Evolutionary conservation across 371 early-diverging fungal genomes (phyloP).

Genomic region (Haplosporangium sp.): DNA sequence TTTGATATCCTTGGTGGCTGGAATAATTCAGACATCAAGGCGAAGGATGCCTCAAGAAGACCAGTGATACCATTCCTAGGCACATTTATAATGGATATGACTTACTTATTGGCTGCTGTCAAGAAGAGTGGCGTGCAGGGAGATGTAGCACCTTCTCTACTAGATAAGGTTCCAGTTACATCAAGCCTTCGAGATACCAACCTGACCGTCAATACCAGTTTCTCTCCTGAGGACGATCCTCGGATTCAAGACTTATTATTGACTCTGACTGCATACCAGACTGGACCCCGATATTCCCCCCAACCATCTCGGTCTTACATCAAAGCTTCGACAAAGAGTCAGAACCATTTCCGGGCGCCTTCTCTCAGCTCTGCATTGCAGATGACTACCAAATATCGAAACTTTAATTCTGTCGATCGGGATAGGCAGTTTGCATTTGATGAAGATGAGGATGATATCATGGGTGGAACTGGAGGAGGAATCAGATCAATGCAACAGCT

Average conservation of each 20-base stretch:
- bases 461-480: slow-evolving; percentile 34
- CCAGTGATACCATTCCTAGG: slow-evolving; percentile 86
- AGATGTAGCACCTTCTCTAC: background rate
- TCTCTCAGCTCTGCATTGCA: slow-evolving; percentile 66
- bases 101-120: slow-evolving; percentile 77
- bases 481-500: slow-evolving; percentile 56
- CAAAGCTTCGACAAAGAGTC: slow-evolving; percentile 67
- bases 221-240: slow-evolving; percentile 62
- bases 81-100: slow-evolving; percentile 83
- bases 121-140: slow-evolving; percentile 55
- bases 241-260: slow-evolving; percentile 65
- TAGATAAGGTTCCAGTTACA: slow-evolving; percentile 34
- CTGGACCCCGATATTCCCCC: slow-evolving; percentile 71
- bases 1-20: slow-evolving; percentile 18
- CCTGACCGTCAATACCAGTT: slow-evolving; percentile 28
- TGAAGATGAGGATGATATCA: slow-evolving; percentile 57
- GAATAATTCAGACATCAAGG: slow-evolving; percentile 17
- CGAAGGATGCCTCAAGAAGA: slow-evolving; percentile 47
- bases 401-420: slow-evolving; percentile 39
- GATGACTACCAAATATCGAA: slow-evolving; percentile 65
- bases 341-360: slow-evolving; percentile 57
- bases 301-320: slow-evolving; percentile 63
- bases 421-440: slow-evolving; percentile 45
- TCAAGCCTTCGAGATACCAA: slow-evolving; percentile 40
- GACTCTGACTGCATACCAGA: slow-evolving; percentile 67